Conservation (phyloP, 202 grass and related monocot species). For the Schoenoplectus tabernaemontani region DNA sequence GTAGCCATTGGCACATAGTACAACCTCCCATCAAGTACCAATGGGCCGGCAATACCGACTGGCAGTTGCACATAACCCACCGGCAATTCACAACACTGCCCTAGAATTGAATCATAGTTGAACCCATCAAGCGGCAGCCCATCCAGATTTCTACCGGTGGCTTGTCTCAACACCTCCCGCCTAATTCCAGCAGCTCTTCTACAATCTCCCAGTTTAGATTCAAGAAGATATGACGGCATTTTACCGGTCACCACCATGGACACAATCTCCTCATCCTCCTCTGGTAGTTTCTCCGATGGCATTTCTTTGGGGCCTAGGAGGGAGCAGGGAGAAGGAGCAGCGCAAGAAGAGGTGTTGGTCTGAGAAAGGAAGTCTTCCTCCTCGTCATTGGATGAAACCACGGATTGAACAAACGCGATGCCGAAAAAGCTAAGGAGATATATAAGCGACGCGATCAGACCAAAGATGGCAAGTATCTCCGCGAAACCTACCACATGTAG, state of each 20-base stretch:
- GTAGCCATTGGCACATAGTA: conserved; percentile 91
- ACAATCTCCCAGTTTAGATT: conserved; percentile 70
- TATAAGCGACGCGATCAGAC: conserved; percentile 83
- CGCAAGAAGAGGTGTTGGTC: neutral
- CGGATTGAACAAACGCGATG: conserved; percentile 90
- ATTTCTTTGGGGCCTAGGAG: conserved; percentile 28
- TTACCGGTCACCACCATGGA: conserved; percentile 52
- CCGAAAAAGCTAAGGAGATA: conserved; percentile 97
- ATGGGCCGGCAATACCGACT: conserved; percentile 64
- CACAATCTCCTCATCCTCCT: conserved; percentile 80
- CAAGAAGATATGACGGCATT: conserved; percentile 63
- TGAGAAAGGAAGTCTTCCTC: conserved; percentile 58
- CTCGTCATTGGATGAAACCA: conserved; percentile 73
- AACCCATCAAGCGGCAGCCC: conserved; percentile 80
- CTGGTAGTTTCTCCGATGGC: conserved; percentile 41
- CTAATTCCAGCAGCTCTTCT: conserved; percentile 72
- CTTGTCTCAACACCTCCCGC: conserved; percentile 47
- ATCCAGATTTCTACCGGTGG: conserved; percentile 52
- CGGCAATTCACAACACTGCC: conserved; percentile 77
- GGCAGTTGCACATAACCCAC: conserved; percentile 88
- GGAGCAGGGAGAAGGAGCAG: conserved; percentile 24
- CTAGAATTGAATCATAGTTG: conserved; percentile 67
- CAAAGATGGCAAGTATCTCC: conserved; percentile 76
- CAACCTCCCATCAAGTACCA: conserved; percentile 61
- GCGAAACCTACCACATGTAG: conserved; percentile 55